Evolutionary conservation across 768 basidiomycete species (phyloP).

Genomic region (Xanthoconium purpureum): DNA sequence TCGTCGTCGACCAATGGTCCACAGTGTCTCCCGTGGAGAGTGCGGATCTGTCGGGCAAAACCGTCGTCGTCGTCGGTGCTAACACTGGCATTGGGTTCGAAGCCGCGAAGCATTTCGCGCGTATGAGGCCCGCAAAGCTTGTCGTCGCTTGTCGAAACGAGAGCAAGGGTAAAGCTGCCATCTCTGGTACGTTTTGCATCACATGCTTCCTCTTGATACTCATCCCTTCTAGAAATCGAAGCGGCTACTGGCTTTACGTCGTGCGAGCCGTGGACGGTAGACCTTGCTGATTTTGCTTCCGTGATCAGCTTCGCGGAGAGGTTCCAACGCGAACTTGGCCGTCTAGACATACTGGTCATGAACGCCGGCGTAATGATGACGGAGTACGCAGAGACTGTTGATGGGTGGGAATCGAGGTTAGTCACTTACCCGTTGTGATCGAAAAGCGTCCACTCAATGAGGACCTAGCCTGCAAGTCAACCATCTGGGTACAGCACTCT

Average conservation of each 20-base stretch:
- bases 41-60: conserved; percentile 29
- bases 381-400: conserved; percentile 28
- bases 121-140: conserved; percentile 30
- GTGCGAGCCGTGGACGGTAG: conserved; percentile 12
- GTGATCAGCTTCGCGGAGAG: conserved; percentile 10
- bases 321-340: conserved; percentile 4
- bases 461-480: conserved; percentile 35
- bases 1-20: conserved; percentile 18
- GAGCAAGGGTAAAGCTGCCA: conserved; percentile 21
- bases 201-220: not conserved
- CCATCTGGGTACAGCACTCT: conserved; percentile 31
- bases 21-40: conserved; percentile 13
- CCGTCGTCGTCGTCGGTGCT: conserved; percentile 31
- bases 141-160: conserved; percentile 29
- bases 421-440: not conserved
- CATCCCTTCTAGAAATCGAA: conserved; percentile 18
- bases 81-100: conserved; percentile 35
- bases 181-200: conserved; percentile 13
- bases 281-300: conserved; percentile 18
- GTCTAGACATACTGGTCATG: conserved; percentile 37
- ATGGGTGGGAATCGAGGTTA: conserved; percentile 49
- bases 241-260: conserved; percentile 26
- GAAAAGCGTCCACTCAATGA: not conserved
- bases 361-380: conserved; percentile 35
- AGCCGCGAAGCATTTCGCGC: conserved; percentile 29